Base-by-base conservation (phyloP, 768 basidiomycete species). In the Floccularia luteovirens region DNA sequence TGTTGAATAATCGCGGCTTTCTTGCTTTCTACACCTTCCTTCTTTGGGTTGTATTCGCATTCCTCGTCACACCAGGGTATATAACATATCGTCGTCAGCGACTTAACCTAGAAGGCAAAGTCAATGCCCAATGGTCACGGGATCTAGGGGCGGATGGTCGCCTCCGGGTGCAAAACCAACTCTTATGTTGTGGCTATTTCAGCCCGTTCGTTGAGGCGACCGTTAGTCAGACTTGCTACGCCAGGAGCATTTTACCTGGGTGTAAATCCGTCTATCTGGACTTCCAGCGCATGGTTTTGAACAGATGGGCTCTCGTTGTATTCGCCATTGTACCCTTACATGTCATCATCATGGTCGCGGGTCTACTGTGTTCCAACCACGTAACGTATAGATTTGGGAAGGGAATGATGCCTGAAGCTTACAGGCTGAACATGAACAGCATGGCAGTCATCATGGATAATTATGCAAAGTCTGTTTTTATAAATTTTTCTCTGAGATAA, bases 371-470 rank as follows among this genome's bases (percentile, higher is more conserved):
- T 56, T 79, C 79, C 17, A 89, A 87, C 59, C 87, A 90, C 48
- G 78, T 90, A 55, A 90, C 86, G 16, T 89, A 88, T 56, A 71
- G 87, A 38, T 90, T 90, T 57, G 86, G 86, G 7, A 90, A 89
- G 65, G 87, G 88, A 43, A 79, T 89, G 77, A 87, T 82, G 71
- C 87, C 86, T 42, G 84, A 86, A 66, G 77, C 81, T 11, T 90
- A 90, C 58, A 68, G 85, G 24, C 67, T 90, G 32, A 79, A 78
- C 61, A 63, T 75, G 68, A 72, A 69, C 43, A 79, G 74, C 44
- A 84, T 89, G 80, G 82, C 81, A 2, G 70, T 84, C 38, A 86
- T 90, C 55, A 81, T 89, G 82, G 87, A 90, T 47, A 79, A 82
- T 43, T 89, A 87, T 54, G 84, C 83, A 14, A 80, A 69, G 85